Percentiles rank a stretch among this genome's conserved stretches.
Evolutionary conservation across 345 rosid genomes (phyloP).

Genomic region (Linum lewisii): DNA sequence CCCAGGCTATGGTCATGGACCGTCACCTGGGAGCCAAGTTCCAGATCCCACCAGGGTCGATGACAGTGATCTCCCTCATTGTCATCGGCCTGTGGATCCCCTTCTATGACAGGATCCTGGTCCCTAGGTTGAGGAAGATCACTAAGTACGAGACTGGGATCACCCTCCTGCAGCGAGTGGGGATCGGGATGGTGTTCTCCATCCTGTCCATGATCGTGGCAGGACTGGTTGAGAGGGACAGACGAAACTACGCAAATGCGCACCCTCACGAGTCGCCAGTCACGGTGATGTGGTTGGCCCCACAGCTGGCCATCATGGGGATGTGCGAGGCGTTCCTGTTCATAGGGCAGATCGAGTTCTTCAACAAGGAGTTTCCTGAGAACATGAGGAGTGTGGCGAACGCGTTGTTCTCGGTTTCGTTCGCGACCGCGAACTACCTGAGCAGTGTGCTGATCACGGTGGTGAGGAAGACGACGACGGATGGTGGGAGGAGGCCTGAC

Average conservation of each 20-base stretch:
- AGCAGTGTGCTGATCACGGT: constrained; percentile 10
- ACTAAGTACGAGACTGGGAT: constrained; percentile 18
- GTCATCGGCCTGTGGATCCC: constrained; percentile 21
- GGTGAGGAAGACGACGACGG: constrained; percentile 13
- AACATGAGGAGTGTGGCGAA: constrained; percentile 31
- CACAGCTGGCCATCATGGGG: constrained; percentile 27
- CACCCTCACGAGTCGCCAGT: constrained; percentile 13
- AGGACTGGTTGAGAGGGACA: constrained; percentile 21
- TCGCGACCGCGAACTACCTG: constrained; percentile 16
- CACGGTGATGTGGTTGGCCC: constrained; percentile 32
- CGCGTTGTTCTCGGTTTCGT: constrained; percentile 16
- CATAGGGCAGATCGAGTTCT: constrained; percentile 31
- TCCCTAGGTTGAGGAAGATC: constrained; percentile 13
- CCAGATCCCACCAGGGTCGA: constrained; percentile 17
- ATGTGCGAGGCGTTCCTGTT: constrained; percentile 22
- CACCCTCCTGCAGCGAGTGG: constrained; percentile 21
- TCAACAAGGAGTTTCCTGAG: constrained; percentile 35
- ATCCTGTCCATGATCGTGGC: constrained; percentile 15
- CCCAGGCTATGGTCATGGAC: constrained; percentile 20
- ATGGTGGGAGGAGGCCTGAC: not conserved
- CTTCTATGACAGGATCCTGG: constrained; percentile 17
- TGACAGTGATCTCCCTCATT: constrained; percentile 9
- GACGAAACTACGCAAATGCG: constrained; percentile 17
- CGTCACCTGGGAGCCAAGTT: constrained; percentile 16
- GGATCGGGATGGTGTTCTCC: constrained; percentile 16